Percentiles rank a stretch among this genome's conserved stretches.
These are phyloP conservation scores for Akanthomyces muscarius DNA, from an alignment of 2,329 filamentous ascomycete species.

Conservation along the genomic window DNA sequence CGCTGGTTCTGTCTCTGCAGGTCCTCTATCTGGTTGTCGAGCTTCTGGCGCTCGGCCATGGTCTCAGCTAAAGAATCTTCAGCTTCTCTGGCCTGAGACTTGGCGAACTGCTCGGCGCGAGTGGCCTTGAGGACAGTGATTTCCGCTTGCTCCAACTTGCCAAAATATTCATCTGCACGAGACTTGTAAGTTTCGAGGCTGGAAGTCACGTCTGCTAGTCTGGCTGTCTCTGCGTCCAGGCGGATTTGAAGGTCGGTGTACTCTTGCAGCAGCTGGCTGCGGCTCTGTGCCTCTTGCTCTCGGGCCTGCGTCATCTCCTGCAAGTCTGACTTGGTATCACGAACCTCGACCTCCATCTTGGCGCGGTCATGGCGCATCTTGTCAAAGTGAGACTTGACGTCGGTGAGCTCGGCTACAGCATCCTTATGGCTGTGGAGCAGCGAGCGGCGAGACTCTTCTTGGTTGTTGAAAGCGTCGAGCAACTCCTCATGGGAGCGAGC, in stretches of 20 bases:
- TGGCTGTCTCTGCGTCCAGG: constrained; percentile 83
- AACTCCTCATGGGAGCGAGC: constrained; percentile 92
- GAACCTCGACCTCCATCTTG: constrained; percentile 77
- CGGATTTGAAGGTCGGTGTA: constrained; percentile 92
- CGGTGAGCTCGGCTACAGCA: constrained; percentile 76
- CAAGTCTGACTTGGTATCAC: constrained; percentile 78
- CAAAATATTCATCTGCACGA: constrained; percentile 92
- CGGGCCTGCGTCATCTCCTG: constrained; percentile 73
- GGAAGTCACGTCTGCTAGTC: constrained; percentile 75
- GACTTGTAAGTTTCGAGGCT: constrained; percentile 87
- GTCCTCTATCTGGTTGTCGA: constrained; percentile 83
- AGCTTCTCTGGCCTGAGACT: constrained; percentile 80
- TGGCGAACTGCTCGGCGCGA: constrained; percentile 90
- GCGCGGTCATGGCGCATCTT: constrained; percentile 78
- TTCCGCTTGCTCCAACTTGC: constrained; percentile 93
- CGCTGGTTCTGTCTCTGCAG: constrained; percentile 84
- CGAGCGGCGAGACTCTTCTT: constrained; percentile 81
- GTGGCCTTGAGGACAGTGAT: constrained; percentile 90
- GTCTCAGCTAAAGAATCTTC: constrained; percentile 87
- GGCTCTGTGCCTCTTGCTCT: constrained; percentile 84
- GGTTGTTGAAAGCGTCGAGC: constrained; percentile 85
- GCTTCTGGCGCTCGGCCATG: constrained; percentile 87
- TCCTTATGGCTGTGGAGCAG: constrained; percentile 82
- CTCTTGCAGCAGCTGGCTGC: constrained; percentile 84
- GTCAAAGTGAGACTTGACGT: constrained; percentile 84